Evolutionary conservation across 2,329 filamentous ascomycete species (phyloP).

Genomic region (Claviceps purpurea): DNA sequence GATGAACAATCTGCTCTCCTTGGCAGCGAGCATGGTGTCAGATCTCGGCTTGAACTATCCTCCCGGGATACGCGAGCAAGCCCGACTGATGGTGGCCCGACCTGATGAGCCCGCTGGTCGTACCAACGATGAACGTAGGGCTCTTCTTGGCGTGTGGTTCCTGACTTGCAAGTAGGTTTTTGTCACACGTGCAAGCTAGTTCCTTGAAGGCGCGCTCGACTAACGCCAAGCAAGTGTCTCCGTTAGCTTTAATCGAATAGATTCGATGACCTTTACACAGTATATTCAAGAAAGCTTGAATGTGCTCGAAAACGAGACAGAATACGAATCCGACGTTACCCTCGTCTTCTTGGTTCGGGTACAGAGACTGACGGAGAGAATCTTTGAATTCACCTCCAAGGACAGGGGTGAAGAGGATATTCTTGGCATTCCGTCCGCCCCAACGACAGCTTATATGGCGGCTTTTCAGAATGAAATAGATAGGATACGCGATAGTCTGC

Average conservation of each 20-base stretch:
- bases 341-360: conserved; percentile 34
- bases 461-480: conserved; percentile 33
- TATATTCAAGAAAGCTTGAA: conserved; percentile 39
- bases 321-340: conserved; percentile 32
- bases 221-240: conserved; percentile 20
- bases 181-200: not conserved
- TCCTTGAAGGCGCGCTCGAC: not conserved
- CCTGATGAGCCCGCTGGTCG: conserved; percentile 24
- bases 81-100: conserved; percentile 27
- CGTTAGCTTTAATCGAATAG: conserved; percentile 28
- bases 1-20: conserved; percentile 34
- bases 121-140: conserved; percentile 38
- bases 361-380: conserved; percentile 37
- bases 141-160: conserved; percentile 40
- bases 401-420: conserved; percentile 22
- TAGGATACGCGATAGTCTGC: conserved; percentile 23
- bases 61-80: conserved; percentile 28
- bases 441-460: conserved; percentile 30
- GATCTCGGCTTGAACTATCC: conserved; percentile 33
- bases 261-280: conserved; percentile 35
- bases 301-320: conserved; percentile 27
- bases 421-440: conserved; percentile 24
- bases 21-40: conserved; percentile 32
- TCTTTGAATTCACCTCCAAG: conserved; percentile 26
- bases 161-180: conserved; percentile 34